Percentiles rank a stretch among this genome's conserved stretches.
These are phyloP conservation scores for Penicillium cinerascens DNA, from an alignment of 495 filamentous ascomycete genomes.

Conservation along the genomic window DNA sequence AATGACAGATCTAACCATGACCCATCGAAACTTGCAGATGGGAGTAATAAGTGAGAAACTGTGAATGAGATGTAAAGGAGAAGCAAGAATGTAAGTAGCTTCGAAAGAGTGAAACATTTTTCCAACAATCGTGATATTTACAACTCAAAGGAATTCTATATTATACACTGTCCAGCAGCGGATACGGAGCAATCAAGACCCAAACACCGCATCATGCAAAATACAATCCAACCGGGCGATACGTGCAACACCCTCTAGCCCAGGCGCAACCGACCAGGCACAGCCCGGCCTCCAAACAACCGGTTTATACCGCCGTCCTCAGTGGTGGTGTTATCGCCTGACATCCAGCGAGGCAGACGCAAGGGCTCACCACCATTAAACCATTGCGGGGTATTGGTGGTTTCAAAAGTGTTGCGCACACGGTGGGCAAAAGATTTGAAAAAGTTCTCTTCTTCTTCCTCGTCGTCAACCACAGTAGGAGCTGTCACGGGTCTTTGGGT, in stretches of 20 bases:
- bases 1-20: too few relatives aligned
- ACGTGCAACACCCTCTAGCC: slow-evolving; percentile 11
- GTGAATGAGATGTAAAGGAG: too few relatives aligned
- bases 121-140: slow-evolving; percentile 20
- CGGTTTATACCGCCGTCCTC: slow-evolving; percentile 40
- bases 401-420: slow-evolving; percentile 88
- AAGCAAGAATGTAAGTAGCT: too few relatives aligned
- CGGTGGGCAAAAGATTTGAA: slow-evolving; percentile 80
- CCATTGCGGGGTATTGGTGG: slow-evolving; percentile 76
- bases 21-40: too few relatives aligned
- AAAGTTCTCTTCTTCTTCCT: slow-evolving; percentile 73
- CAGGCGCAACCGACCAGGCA: slow-evolving; percentile 45
- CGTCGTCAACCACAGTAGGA: slow-evolving; percentile 42
- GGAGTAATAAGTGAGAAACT: background rate
- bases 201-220: slow-evolving; percentile 23
- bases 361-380: slow-evolving; percentile 63
- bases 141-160: slow-evolving; percentile 16
- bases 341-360: slow-evolving; percentile 83
- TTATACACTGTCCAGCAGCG: slow-evolving; percentile 26
- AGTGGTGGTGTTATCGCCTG: slow-evolving; percentile 32
- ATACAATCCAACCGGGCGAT: background rate
- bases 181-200: slow-evolving; percentile 17
- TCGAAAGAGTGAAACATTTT: too few relatives aligned
- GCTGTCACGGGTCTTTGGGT: slow-evolving; percentile 24
- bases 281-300: slow-evolving; percentile 54